These are phyloP conservation scores for Bryum argenteum DNA, from an alignment of 225 moss, liverwort and hornwort genomes.

Conservation along the genomic window DNA sequence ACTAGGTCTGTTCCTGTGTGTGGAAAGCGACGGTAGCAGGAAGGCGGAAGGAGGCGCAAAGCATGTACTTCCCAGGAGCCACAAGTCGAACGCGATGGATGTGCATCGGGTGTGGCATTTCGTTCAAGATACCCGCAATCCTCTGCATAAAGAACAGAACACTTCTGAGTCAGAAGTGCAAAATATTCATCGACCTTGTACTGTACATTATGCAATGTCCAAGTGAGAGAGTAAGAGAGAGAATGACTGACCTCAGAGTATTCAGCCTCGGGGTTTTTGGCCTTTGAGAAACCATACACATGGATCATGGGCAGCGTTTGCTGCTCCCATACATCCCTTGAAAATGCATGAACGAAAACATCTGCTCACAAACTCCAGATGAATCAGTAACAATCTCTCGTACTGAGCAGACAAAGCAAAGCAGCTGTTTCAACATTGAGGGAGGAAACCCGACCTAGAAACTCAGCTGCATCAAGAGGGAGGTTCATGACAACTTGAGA, in stretches of 20 bases:
- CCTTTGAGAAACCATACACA: slow-evolving; percentile 73
- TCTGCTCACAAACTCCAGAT: slow-evolving; percentile 45
- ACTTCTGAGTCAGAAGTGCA: not conserved
- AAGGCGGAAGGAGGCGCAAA: slow-evolving; percentile 79
- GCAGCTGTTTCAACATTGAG: not conserved
- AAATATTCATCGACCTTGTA: not conserved
- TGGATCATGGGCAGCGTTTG: slow-evolving; percentile 66
- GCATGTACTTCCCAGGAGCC: slow-evolving; percentile 73
- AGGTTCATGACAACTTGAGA: slow-evolving; percentile 92
- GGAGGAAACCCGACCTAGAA: slow-evolving; percentile 58
- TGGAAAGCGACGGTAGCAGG: slow-evolving; percentile 57
- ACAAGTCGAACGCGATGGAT: slow-evolving; percentile 67
- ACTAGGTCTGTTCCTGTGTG: slow-evolving; percentile 43
- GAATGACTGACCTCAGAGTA: slow-evolving; percentile 62
- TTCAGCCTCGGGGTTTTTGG: slow-evolving; percentile 56
- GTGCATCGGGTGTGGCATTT: slow-evolving; percentile 47
- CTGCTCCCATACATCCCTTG: slow-evolving; percentile 58
- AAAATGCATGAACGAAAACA: slow-evolving; percentile 67
- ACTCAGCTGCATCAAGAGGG: slow-evolving; percentile 69
- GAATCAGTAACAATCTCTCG: not conserved
- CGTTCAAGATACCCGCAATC: slow-evolving; percentile 61
- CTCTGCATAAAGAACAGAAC: slow-evolving; percentile 46
- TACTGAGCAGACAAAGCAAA: not conserved
- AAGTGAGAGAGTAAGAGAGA: not conserved
- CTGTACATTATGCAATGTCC: not conserved